A percentile compares a stretch with the other conserved stretches of the same genome.
phyloP scores from a whole-genome alignment of 257 asterid genomes.

The Gynochthodes officinalis region DNA sequence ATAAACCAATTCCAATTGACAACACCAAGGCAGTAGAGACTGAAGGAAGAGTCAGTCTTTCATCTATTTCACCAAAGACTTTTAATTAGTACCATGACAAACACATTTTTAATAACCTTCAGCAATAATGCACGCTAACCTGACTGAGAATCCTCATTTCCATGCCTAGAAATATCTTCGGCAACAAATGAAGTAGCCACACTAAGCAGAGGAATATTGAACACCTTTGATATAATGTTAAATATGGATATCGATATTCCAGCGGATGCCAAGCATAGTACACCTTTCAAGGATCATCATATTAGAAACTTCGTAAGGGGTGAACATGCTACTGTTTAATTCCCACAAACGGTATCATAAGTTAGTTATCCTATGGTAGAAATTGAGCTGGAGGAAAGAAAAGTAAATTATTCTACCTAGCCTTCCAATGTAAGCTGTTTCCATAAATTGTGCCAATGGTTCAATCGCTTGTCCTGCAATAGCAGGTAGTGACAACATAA shows the following conservation, averaged over 20 bases:
- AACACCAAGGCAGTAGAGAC: constrained; percentile 43
- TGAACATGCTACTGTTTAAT: not conserved
- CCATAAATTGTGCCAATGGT: constrained; percentile 47
- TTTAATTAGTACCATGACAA: not conserved
- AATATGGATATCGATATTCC: constrained; percentile 44
- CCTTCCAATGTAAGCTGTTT: constrained; percentile 45
- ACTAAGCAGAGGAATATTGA: constrained; percentile 47
- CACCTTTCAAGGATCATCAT: constrained; percentile 27
- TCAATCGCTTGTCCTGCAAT: constrained; percentile 53
- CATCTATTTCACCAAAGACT: constrained; percentile 22
- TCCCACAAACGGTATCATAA: not conserved
- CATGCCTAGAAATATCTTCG: constrained; percentile 41
- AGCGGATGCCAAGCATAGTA: constrained; percentile 44
- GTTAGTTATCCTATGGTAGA: not conserved
- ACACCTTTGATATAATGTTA: constrained; percentile 44
- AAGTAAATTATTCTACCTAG: constrained; percentile 25
- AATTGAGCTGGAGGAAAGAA: not conserved
- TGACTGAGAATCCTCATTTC: constrained; percentile 19
- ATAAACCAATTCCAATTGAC: constrained; percentile 37
- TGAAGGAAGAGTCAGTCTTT: constrained; percentile 36
- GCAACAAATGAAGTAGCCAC: constrained; percentile 51
- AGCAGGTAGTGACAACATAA: constrained; percentile 41
- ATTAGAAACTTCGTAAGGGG: constrained; percentile 12
- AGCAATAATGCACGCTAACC: constrained; percentile 19
- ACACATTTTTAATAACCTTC: not conserved